Evolutionary conservation across 495 filamentous ascomycete genomes (phyloP).

Genomic region (Coniosporium apollinis): DNA sequence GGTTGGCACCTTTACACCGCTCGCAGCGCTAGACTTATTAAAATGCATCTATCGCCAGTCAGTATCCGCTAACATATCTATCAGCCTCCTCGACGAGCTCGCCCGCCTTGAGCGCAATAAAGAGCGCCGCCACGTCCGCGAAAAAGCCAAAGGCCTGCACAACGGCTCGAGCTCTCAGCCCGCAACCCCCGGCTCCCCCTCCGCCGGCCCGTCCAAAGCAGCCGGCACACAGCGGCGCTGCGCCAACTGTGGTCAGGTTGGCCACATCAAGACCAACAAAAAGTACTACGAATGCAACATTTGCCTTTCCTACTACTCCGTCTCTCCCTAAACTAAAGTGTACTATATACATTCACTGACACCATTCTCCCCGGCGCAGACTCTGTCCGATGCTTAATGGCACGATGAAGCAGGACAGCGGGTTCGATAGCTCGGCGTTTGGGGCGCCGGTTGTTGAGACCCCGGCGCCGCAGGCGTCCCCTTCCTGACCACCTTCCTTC

Average conservation of each 20-base stretch:
- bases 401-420: slow-evolving; percentile 55
- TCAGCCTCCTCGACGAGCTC: slow-evolving; percentile 39
- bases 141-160: slow-evolving; percentile 61
- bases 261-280: slow-evolving; percentile 99
- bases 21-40: too few species aligned
- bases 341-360: slow-evolving; percentile 1
- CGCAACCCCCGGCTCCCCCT: slow-evolving; percentile 23
- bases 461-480: slow-evolving; percentile 7
- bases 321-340: not conserved
- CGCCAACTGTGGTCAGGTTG: slow-evolving; percentile 86
- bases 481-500: too few species aligned
- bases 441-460: slow-evolving; percentile 18
- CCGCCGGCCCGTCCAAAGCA: slow-evolving; percentile 23
- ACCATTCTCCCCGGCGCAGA: slow-evolving; percentile 27
- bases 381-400: slow-evolving; percentile 87
- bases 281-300: slow-evolving; percentile 37
- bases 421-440: slow-evolving; percentile 27
- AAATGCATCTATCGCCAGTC: too few species aligned
- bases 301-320: slow-evolving; percentile 6
- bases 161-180: slow-evolving; percentile 13
- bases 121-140: slow-evolving; percentile 76
- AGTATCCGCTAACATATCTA: too few species aligned
- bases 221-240: slow-evolving; percentile 77
- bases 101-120: slow-evolving; percentile 74
- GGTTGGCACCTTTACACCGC: too few species aligned